A percentile compares a stretch with the other conserved stretches of the same genome.
Conservation (phyloP, 495 filamentous ascomycete species). For the Copromyces sp. region DNA sequence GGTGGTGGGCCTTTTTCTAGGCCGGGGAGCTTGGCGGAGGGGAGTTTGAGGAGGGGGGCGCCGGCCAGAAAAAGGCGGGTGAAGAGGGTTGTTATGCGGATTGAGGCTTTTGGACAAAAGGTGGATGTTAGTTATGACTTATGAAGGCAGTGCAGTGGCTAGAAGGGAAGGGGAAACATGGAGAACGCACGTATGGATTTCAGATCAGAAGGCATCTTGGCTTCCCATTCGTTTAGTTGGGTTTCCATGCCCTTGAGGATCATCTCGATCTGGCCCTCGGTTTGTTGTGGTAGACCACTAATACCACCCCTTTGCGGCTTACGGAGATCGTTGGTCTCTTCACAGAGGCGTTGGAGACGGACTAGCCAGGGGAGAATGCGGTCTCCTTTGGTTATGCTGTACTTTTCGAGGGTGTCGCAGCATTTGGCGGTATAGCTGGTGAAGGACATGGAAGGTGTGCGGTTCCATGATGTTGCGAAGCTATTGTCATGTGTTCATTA, state of each 20-base stretch:
- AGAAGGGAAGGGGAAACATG: background rate
- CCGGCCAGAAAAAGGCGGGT: slow-evolving; percentile 28
- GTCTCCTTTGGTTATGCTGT: slow-evolving; percentile 23
- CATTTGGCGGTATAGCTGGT: slow-evolving; percentile 24
- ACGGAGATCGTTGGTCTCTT: slow-evolving; percentile 26
- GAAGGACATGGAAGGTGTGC: slow-evolving; percentile 17
- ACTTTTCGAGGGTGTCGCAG: slow-evolving; percentile 23
- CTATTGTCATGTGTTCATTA: slow-evolving; percentile 7
- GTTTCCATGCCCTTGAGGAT: slow-evolving; percentile 33
- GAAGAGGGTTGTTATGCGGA: slow-evolving; percentile 23
- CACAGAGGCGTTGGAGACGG: slow-evolving; percentile 28
- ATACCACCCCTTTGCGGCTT: slow-evolving; percentile 9
- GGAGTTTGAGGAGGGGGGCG: slow-evolving; percentile 24
- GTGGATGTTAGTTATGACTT: background rate
- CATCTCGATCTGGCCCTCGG: slow-evolving; percentile 28
- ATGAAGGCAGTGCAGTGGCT: background rate
- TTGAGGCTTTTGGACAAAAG: slow-evolving; percentile 13
- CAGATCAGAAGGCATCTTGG: slow-evolving; percentile 21
- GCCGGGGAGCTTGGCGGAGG: slow-evolving; percentile 1
- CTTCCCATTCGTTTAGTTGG: slow-evolving; percentile 29
- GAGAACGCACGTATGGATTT: slow-evolving; percentile 8
- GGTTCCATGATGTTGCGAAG: slow-evolving; percentile 24
- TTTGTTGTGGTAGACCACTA: slow-evolving; percentile 11
- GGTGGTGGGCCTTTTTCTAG: background rate
- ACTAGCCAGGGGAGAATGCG: slow-evolving; percentile 31